Evolutionary conservation across 768 basidiomycete species (phyloP).

Genomic region (Termitomyces sp.): DNA sequence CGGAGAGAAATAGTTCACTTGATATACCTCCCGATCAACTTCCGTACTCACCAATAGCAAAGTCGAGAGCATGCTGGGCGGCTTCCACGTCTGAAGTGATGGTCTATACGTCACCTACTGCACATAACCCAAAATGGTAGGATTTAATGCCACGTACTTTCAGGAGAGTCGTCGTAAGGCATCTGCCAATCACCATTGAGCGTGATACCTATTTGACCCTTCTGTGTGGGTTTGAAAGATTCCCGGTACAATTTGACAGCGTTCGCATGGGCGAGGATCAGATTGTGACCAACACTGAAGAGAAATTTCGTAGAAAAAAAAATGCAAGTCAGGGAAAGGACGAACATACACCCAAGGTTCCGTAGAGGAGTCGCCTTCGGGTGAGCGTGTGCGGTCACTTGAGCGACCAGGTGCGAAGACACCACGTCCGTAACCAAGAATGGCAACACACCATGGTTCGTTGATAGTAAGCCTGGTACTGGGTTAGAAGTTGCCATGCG

Average conservation of each 20-base stretch:
- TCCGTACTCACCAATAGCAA: slow-evolving; percentile 53
- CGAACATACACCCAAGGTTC: slow-evolving; percentile 65
- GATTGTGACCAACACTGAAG: slow-evolving; percentile 57
- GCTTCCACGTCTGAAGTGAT: slow-evolving; percentile 51
- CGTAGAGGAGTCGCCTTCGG: slow-evolving; percentile 59
- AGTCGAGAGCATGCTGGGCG: slow-evolving; percentile 69
- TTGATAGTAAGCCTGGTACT: slow-evolving; percentile 65
- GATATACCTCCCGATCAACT: not conserved
- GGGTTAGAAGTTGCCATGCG: slow-evolving; percentile 15
- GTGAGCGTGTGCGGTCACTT: slow-evolving; percentile 55
- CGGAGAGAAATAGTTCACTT: slow-evolving; percentile 14
- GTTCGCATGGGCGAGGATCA: slow-evolving; percentile 67
- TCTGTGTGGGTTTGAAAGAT: slow-evolving; percentile 57
- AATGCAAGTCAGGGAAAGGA: not conserved
- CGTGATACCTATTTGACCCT: slow-evolving; percentile 75
- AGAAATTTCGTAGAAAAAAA: not conserved
- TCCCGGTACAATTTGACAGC: slow-evolving; percentile 66
- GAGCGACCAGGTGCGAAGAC: slow-evolving; percentile 70
- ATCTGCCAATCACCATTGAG: slow-evolving; percentile 75
- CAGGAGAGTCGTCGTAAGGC: slow-evolving; percentile 65
- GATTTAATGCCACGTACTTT: slow-evolving; percentile 44
- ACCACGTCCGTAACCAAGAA: slow-evolving; percentile 68
- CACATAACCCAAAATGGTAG: not conserved
- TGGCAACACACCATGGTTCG: slow-evolving; percentile 71
- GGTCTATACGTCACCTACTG: not conserved